A percentile compares a stretch with the other conserved stretches of the same genome.
phyloP scores from a whole-genome alignment of 2,329 filamentous ascomycete genomes.

The Aureobasidium musti region DNA sequence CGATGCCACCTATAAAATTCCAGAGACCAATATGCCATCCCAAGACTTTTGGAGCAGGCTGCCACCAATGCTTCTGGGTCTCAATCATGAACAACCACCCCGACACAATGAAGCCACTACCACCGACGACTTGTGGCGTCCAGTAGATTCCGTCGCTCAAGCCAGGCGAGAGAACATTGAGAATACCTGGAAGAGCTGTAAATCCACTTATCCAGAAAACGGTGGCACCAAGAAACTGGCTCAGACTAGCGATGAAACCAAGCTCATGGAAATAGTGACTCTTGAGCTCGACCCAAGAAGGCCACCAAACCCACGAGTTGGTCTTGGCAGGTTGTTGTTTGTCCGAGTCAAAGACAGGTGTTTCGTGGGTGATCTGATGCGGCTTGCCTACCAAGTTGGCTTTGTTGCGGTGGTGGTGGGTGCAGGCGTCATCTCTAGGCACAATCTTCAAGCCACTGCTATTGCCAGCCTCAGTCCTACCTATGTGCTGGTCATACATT shows the following conservation, averaged over 20 bases:
- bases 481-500: conserved; percentile 27
- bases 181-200: conserved; percentile 60
- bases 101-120: conserved; percentile 62
- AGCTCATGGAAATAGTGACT: conserved; percentile 64
- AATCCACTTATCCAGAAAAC: conserved; percentile 67
- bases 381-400: conserved; percentile 38
- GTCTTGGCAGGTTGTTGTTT: background rate
- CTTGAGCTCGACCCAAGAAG: conserved; percentile 57
- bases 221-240: conserved; percentile 60
- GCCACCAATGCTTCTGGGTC: conserved; percentile 65
- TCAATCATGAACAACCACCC: conserved; percentile 65
- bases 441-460: background rate
- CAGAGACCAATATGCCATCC: conserved; percentile 69
- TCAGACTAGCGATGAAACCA: conserved; percentile 62
- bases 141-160: conserved; percentile 61
- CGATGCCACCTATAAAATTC: conserved; percentile 65
- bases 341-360: background rate
- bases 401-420: conserved; percentile 44
- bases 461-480: conserved; percentile 14
- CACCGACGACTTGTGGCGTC: conserved; percentile 64
- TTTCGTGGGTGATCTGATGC: background rate
- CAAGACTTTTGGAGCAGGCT: conserved; percentile 57
- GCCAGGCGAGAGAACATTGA: conserved; percentile 52
- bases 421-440: conserved; percentile 35
- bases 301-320: conserved; percentile 60